Evolutionary conservation across 2,329 filamentous ascomycete species (phyloP), one percentile per base, ranked within the genome.

Genomic region (Graphilbum sp.): DNA sequence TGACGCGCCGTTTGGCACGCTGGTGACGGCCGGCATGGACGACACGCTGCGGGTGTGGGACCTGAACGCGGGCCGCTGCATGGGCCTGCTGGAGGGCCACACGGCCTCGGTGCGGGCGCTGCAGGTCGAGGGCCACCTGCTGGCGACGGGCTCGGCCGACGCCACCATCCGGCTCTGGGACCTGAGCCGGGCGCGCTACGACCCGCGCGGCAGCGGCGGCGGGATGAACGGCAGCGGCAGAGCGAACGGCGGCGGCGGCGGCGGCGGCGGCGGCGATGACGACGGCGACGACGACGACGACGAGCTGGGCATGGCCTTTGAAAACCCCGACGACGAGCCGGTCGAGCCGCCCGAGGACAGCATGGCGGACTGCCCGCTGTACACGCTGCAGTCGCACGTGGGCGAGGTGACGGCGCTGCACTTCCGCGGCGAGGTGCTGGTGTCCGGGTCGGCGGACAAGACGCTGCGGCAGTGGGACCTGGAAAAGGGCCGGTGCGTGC

Each of bases 401-500:
- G 88, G 85, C 46, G 88, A 95, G 61, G 79, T 98, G 45, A 96
- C 90, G 12, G 88, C 90, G 8, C 67, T 98, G 19, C 79, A 96
- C 59, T 93, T 98, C 61, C 72, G 77, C 42, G 83, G 83, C 39
- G 79, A 94, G 47, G 86, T 84, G 0, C 69, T 98, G 15, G 86
- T 98, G 24, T 98, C 90, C 2, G 90, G 90, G 12, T 96, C 88
- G 8, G 81, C 90, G 1, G 90, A 98, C 62, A 98, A 98, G 67
- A 98, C 90, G 1, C 66, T 98, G 39, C 78, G 90, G 33, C 90
- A 98, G 56, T 98, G 90, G 90, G 90, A 98, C 63, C 68, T 98
- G 36, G 83, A 88, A 50, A 95, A 87, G 55, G 90, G 90, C n/a
- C 80, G 90, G 35, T 96, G 90, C 56, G 83, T 98, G 38, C 90